A percentile compares a stretch with the other conserved stretches of the same genome.
phyloP scores from a whole-genome alignment of 139 green algal species.

The Desmodesmus armatus region DNA sequence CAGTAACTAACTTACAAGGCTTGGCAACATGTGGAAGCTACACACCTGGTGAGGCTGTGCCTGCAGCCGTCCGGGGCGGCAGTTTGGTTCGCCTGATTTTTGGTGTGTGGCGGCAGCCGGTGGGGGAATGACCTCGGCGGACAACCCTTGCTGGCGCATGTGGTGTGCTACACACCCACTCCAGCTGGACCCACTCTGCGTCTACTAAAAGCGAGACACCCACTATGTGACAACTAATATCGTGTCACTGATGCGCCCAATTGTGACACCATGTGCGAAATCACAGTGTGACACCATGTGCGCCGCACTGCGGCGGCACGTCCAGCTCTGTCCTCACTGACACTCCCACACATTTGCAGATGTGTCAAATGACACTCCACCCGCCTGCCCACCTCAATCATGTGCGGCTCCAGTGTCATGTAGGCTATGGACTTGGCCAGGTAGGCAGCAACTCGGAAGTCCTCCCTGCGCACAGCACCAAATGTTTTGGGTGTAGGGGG shows the following conservation, averaged over 20 bases:
- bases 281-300: background rate
- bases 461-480: constrained; percentile 3
- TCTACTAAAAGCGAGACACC: no score
- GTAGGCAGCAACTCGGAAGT: constrained; percentile 37
- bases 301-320: no score
- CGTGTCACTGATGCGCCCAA: background rate
- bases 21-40: background rate
- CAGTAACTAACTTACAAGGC: background rate
- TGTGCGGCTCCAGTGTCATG: constrained; percentile 17
- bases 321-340: background rate
- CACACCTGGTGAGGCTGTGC: background rate
- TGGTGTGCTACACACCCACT: no score
- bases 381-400: background rate
- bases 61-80: background rate
- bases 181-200: no score
- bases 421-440: constrained; percentile 41
- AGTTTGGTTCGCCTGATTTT: background rate
- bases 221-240: background rate
- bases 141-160: no score
- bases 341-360: background rate
- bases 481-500: background rate
- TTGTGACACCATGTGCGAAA: background rate
- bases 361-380: background rate
- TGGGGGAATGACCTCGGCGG: no score
- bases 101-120: background rate